Base-by-base conservation (phyloP, 768 basidiomycete genomes). In the Lactarius evosmus region DNA sequence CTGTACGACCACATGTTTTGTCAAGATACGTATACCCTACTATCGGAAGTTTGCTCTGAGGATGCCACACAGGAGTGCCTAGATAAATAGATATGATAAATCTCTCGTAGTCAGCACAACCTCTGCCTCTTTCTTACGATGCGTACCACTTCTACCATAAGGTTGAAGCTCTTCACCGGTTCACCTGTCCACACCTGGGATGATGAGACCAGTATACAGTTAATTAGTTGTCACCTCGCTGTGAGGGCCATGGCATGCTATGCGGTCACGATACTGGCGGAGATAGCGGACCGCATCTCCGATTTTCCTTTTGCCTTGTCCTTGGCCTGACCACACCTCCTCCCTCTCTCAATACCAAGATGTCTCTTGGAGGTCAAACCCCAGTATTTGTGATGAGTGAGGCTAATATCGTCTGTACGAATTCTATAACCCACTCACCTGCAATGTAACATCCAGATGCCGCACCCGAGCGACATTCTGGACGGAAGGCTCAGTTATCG, bases 401-500 rank as follows among this genome's bases (percentile, higher is more conserved):
- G 86, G 4, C 6, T 14, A 9, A 1, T 0, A 14, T 11, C 9
- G 50, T 19, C 32, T 58, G 53, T n/a, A 14, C 1, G 19, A 54
- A 41, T 14, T 22, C 27, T 36, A 1, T 30, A 58, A 63, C 30
- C 55, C 60, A 19, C 61, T 53, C 55, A 62, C 32, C 22, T 57
- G 30, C 50, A 29, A 19, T 51, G 17, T 50, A 44, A 67, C 38
- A 53, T 56, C 8, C 69, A 97, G 95, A 97, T 80, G 85, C 94
- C 60, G 93, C 90, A 70, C 95, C 95, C 27, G 93, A 97, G 77
- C 83, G 95, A 75, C 93, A 95, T 75, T 88, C 91, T 27, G 95
- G 95, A 53, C 83, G 95, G 68, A 98, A 96, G 78, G 96, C 96
- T 0, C 95, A 97, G 78, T 87, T 91, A 65, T 95, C 93, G 40